Evolutionary conservation across 192 early-diverging fungal species (phyloP), one percentile per base, ranked within the genome.

Genomic region (Oehlia diaphana): DNA sequence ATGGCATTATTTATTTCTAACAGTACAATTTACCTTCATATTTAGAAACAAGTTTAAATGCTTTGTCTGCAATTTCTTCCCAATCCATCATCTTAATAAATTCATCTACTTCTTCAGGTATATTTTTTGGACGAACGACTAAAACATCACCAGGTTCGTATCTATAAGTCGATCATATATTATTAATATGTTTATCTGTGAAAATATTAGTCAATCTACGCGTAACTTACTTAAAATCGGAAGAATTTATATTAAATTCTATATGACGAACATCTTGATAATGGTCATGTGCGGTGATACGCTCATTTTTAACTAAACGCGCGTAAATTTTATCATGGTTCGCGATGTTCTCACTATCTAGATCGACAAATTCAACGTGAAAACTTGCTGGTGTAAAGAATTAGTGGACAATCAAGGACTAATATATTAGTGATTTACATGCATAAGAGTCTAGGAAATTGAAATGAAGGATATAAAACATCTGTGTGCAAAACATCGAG

Each of bases 261-360:
- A 98, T 77, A 79, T 93, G 94, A 23, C 95, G 88, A n/a, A 99
- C 94, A 83, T 98, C 96, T 84, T 98, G 96, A 82, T 95, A 96
- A 81, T 98, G 96, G 50, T 92, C 90, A 2, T 62, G 23, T 2
- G 91, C 79, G 0, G 96, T 97, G 33, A 98, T 87, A 12, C 96
- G 84, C 61, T 89, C 81, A 76, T 95, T 94, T 10, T 68, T 61
- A n/a, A 81, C 68, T 33, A 93, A 49, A n/a, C 72, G 77, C 7
- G 85, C 81, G 28, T 83, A 58, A 19, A 84, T 85, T 23, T 85
- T 72, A 33, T 82, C 83, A 23, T 82, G 66, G 8, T 82, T 79
- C 3, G 10, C 44, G 13, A 33, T 63, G 63, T 44, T 61, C 14
- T n/a, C 16, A 13, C 12, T 53, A 31, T n/a, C 37, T 50, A 62